Evolutionary conservation across 2,329 filamentous ascomycete species (phyloP).

Genomic region (Clonostachys rhizophaga): DNA sequence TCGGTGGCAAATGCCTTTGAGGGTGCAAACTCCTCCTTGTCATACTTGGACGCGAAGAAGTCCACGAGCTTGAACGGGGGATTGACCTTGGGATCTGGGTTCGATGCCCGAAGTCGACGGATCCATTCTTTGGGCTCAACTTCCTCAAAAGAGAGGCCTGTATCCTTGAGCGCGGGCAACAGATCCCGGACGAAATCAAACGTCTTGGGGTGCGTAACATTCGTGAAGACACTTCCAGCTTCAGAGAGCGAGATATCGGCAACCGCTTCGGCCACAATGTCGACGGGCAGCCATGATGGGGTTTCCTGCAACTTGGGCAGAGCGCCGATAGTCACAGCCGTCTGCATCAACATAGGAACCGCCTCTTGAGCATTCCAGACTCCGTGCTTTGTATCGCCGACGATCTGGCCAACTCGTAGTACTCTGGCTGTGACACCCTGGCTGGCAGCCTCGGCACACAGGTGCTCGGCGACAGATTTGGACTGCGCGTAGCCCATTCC

Average conservation of each 20-base stretch:
- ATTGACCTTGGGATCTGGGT: constrained; percentile 38
- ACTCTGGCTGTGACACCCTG: constrained; percentile 19
- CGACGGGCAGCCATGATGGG: constrained; percentile 35
- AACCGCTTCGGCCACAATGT: constrained; percentile 28
- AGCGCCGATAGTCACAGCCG: constrained; percentile 35
- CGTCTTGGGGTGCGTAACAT: constrained; percentile 39
- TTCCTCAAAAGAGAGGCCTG: constrained; percentile 38
- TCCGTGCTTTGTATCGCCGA: constrained; percentile 38
- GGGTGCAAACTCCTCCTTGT: constrained; percentile 30
- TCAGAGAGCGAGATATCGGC: constrained; percentile 17
- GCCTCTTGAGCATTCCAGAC: constrained; percentile 47
- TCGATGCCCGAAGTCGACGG: constrained; percentile 30
- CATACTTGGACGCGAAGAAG: constrained; percentile 35
- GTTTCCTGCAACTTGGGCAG: constrained; percentile 40
- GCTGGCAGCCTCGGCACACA: constrained; percentile 25
- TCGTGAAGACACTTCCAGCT: constrained; percentile 26
- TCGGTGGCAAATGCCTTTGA: constrained; percentile 34
- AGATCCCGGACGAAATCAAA: constrained; percentile 47
- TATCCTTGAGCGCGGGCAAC: constrained; percentile 36
- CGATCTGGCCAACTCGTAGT: constrained; percentile 43
- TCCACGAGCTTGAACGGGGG: constrained; percentile 47
- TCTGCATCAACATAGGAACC: constrained; percentile 46
- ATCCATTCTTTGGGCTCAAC: constrained; percentile 39
- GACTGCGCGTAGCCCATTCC: constrained; percentile 37
- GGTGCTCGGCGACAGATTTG: constrained; percentile 31